These are phyloP conservation scores for Pelargonium nanum DNA, from an alignment of 345 rosid species.

Conservation along the genomic window DNA sequence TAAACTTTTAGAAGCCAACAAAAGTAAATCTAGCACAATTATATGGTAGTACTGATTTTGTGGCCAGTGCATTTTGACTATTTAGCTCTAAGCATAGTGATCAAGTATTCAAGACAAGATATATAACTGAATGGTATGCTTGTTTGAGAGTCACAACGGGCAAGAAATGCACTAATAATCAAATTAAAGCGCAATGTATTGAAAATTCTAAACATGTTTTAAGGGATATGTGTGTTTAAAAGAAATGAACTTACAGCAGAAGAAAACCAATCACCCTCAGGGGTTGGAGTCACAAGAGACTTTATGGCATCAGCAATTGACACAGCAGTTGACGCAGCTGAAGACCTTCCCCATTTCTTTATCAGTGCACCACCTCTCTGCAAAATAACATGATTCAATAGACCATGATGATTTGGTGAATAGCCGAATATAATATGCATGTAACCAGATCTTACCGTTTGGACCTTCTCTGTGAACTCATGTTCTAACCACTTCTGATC, in stretches of 20 bases:
- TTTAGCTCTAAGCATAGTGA: no score
- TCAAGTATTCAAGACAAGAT: no score
- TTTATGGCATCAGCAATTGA: slow-evolving; percentile 87
- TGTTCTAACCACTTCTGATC: slow-evolving; percentile 93
- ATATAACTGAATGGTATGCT: no score
- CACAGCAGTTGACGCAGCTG: slow-evolving; percentile 95
- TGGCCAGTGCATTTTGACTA: no score
- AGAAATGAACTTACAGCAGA: slow-evolving; percentile 56
- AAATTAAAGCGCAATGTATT: not conserved
- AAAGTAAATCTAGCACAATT: not conserved
- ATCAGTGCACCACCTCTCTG: slow-evolving; percentile 94
- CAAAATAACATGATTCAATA: slow-evolving; percentile 3
- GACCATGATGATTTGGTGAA: not conserved
- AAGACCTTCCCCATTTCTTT: slow-evolving; percentile 98
- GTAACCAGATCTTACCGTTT: slow-evolving; percentile 60
- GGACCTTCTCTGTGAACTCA: slow-evolving; percentile 86
- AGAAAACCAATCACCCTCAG: slow-evolving; percentile 96
- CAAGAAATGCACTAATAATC: not conserved
- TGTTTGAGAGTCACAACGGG: no score
- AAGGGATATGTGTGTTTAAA: not conserved
- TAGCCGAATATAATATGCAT: no score
- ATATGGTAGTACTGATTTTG: no score
- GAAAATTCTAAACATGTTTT: not conserved
- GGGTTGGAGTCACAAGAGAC: slow-evolving; percentile 82
- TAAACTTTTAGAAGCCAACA: not conserved